Base-by-base conservation (phyloP, 768 basidiomycete species). In the Galerina sulciceps region DNA sequence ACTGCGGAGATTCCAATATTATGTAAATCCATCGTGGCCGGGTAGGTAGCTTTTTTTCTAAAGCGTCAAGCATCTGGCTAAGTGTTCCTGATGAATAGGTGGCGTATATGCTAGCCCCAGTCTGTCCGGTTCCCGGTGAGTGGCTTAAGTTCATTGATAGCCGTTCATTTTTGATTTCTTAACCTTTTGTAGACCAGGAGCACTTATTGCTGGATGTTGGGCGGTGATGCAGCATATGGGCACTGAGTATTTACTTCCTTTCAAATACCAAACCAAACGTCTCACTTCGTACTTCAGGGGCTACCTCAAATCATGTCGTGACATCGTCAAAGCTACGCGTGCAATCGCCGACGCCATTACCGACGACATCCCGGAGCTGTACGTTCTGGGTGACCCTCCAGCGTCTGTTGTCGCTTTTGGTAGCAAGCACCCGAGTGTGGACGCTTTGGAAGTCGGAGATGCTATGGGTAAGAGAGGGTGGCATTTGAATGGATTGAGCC, bases 171-270 rank as follows among this genome's bases (percentile, higher is more conserved):
- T 8, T 37, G 14, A 41, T 56, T 5, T 56, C 34, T 52, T 37
- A 41, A 41, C 53, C 43, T 37, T 22, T 53, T 43, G n/a, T 34
- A 93, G 96, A 38, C 93, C 96, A 0, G 97, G 96, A 6, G 88
- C 95, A 0, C 76, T 98, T 60, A 89, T 99, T 59, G 96, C 96
- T 22, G 96, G 93, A 45, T 88, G 94, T 26, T 99, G 95, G 94
- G 96, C 96, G 6, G 94, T 94, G 2, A 89, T 99, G 87, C 91
- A 96, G 61, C 86, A 93, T 71, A 89, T 98, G 78, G 96, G 96
- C 26, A 81, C 88, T 59, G 81, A 89, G 93, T 94, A 68, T 51
- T 89, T 79, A 40, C 17, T 44, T 34, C 40, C 38, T 40, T 38
- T 23, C 36, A 15, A n/a, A 26, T 31, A 13, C 26, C 50, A 8